These are phyloP conservation scores for Paramecium caudatum DNA, from an alignment of 73 alveolate species.

Conservation along the genomic window DNA sequence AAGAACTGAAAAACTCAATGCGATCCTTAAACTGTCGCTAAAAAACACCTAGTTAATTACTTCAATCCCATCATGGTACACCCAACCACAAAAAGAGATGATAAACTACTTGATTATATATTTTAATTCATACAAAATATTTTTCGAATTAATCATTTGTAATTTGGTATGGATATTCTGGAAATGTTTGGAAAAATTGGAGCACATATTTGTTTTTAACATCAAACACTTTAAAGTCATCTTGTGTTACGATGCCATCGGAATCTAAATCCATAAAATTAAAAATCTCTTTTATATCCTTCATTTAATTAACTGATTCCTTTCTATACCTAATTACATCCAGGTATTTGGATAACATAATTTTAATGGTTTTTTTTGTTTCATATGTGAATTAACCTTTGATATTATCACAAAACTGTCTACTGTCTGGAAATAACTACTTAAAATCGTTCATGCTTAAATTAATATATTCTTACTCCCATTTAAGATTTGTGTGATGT, in stretches of 20 bases:
- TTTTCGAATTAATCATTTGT: conserved; percentile 10
- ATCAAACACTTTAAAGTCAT: conserved; percentile 9
- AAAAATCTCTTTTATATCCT: neutral
- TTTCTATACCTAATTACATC: conserved; percentile 3
- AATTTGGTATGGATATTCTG: conserved; percentile 18
- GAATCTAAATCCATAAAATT: conserved; percentile 41
- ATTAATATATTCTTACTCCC: neutral
- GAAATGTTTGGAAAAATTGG: neutral
- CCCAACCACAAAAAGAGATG: conserved; percentile 4
- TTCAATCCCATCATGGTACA: conserved; percentile 8
- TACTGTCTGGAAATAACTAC: neutral
- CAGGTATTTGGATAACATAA: neutral
- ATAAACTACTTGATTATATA: neutral
- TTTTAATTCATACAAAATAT: neutral
- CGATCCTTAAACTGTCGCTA: neutral
- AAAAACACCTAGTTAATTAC: conserved; percentile 2
- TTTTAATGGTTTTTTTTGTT: conserved; percentile 17
- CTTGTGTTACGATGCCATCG: conserved; percentile 33
- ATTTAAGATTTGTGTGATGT: neutral
- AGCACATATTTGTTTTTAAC: neutral
- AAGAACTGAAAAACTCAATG: conserved; percentile 46
- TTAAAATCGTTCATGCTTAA: neutral
- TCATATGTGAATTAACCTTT: neutral
- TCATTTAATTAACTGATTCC: neutral
- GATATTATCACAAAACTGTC: neutral